Conservation (phyloP, 352 stramenopile species). For the Pythium phragmiticola region DNA sequence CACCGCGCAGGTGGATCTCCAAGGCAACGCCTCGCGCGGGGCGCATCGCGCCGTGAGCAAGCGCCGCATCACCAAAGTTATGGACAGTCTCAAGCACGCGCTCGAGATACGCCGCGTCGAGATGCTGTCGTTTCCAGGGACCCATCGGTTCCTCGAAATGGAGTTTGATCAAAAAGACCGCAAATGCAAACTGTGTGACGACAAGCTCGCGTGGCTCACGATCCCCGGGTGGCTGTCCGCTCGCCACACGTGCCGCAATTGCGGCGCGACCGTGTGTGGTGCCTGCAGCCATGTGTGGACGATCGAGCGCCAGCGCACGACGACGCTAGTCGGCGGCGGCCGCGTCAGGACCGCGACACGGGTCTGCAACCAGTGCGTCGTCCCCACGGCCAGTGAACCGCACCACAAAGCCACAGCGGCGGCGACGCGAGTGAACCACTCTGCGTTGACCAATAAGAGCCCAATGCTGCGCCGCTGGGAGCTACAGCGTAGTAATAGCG, state of each 20-base stretch:
- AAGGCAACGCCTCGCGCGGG: constrained; percentile 23
- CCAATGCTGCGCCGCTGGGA: background rate
- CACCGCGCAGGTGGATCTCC: constrained; percentile 32
- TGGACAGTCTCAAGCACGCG: background rate
- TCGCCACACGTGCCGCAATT: constrained; percentile 22
- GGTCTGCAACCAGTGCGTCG: constrained; percentile 14
- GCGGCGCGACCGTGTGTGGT: constrained; percentile 11
- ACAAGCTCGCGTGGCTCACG: background rate
- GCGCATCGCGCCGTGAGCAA: constrained; percentile 10
- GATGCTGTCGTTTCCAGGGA: constrained; percentile 12
- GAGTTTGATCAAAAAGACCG: constrained; percentile 17
- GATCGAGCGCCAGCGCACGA: constrained; percentile 19
- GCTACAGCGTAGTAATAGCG: background rate
- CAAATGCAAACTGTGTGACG: constrained; percentile 4
- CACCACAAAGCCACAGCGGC: background rate
- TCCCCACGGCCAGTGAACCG: too few relatives aligned
- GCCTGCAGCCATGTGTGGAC: constrained; percentile 18
- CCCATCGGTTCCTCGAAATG: constrained; percentile 9
- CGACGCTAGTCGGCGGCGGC: constrained; percentile 12
- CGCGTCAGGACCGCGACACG: constrained; percentile 20
- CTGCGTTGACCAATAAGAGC: background rate
- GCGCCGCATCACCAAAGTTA: constrained; percentile 7
- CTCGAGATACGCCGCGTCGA: constrained; percentile 13
- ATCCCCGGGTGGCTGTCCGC: constrained; percentile 9
- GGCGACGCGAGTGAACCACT: background rate